These are phyloP conservation scores for Stephania yunnanensis DNA, from an alignment of 164 flowering plant species.

Conservation along the genomic window DNA sequence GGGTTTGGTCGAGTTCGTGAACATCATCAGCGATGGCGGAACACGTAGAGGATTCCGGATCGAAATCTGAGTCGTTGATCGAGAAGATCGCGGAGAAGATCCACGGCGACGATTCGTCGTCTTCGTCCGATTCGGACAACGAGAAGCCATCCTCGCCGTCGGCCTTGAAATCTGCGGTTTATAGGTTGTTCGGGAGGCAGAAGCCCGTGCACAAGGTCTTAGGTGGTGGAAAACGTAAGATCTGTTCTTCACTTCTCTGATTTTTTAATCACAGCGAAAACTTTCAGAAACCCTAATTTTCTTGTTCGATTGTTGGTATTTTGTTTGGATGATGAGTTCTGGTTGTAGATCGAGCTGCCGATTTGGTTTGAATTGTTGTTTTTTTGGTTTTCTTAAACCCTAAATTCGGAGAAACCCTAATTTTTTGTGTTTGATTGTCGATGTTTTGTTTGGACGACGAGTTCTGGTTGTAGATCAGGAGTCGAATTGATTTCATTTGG, in stretches of 20 bases:
- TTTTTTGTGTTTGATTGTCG: not conserved
- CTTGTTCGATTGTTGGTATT: not conserved
- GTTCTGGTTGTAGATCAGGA: not conserved
- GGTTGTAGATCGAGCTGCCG: not conserved
- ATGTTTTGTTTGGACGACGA: too few relatives aligned
- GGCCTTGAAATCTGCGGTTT: slow-evolving; percentile 31
- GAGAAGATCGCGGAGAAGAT: slow-evolving; percentile 68
- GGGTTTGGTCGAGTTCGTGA: slow-evolving; percentile 8
- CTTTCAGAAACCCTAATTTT: slow-evolving; percentile 1
- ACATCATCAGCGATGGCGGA: slow-evolving; percentile 15
- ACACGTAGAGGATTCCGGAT: slow-evolving; percentile 17
- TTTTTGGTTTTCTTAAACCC: too few relatives aligned
- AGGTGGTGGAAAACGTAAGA: slow-evolving; percentile 80
- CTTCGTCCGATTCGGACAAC: slow-evolving; percentile 22
- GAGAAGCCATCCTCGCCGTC: slow-evolving; percentile 30
- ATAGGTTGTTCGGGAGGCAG: slow-evolving; percentile 67
- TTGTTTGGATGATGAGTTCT: not conserved
- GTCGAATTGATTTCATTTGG: not conserved
- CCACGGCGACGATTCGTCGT: slow-evolving; percentile 40
- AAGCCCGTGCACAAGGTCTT: slow-evolving; percentile 68
- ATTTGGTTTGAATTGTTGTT: not conserved
- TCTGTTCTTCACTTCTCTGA: not conserved
- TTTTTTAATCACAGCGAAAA: not conserved
- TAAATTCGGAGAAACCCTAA: not conserved
- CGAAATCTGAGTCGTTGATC: slow-evolving; percentile 37